Evolutionary conservation across 495 filamentous ascomycete species (phyloP).

Genomic region (Penicillium atrosanguineum): DNA sequence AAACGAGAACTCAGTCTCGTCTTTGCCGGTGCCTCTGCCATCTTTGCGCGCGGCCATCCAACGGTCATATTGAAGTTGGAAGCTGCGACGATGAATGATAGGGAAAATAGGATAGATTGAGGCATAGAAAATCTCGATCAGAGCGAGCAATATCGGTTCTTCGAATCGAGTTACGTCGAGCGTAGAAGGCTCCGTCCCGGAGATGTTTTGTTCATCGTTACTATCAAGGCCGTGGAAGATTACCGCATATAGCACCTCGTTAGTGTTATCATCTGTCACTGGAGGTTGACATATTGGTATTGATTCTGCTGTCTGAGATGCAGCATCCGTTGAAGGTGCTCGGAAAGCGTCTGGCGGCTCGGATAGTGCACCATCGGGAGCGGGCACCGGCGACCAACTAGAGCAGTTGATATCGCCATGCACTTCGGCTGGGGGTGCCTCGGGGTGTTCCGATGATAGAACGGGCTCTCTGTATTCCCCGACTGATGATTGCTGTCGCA

Average conservation of each 20-base stretch:
- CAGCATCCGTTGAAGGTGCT: neutral
- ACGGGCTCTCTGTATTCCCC: neutral
- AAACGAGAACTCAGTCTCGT: slow-evolving; percentile 3
- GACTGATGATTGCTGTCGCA: neutral
- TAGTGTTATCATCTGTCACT: neutral
- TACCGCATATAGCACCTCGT: neutral
- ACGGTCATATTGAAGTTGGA: slow-evolving; percentile 11
- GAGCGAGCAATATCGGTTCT: slow-evolving; percentile 2
- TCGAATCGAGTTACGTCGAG: slow-evolving; percentile 1
- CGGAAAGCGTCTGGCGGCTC: neutral
- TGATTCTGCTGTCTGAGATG: neutral
- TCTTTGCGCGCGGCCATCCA: neutral
- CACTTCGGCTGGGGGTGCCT: no score
- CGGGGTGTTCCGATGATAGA: neutral
- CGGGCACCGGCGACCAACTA: neutral
- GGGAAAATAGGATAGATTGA: slow-evolving; percentile 16
- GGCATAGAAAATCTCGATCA: slow-evolving; percentile 14
- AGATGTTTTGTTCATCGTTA: neutral
- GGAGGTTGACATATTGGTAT: neutral
- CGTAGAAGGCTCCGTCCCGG: neutral
- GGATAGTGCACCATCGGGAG: slow-evolving; percentile 1
- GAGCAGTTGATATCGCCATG: neutral
- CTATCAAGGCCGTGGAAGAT: neutral
- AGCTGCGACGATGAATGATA: slow-evolving; percentile 4
- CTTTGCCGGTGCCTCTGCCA: neutral